Percentiles rank a stretch among this genome's conserved stretches.
phyloP scores from a whole-genome alignment of 2,329 filamentous ascomycete species.

The Botryotinia calthae region DNA sequence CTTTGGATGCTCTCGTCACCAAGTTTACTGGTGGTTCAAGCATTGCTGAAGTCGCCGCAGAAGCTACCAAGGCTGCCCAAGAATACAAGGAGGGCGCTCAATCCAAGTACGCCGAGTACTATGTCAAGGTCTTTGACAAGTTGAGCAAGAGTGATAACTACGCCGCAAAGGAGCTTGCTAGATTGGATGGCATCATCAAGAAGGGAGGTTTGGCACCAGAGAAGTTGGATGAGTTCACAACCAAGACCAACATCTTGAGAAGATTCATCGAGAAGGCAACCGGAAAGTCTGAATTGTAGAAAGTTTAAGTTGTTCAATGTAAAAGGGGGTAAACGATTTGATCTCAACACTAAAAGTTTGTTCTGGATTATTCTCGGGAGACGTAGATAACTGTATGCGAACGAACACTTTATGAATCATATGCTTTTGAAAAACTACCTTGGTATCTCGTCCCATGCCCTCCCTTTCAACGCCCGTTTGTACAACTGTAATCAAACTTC shows the following conservation, averaged over 20 bases:
- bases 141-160: constrained; percentile 73
- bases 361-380: background rate
- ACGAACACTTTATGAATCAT: constrained; percentile 7
- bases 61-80: constrained; percentile 70
- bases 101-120: constrained; percentile 88
- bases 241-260: constrained; percentile 82
- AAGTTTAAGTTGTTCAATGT: constrained; percentile 3
- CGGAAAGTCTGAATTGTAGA: constrained; percentile 56
- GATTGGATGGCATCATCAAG: constrained; percentile 74
- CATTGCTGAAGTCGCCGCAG: constrained; percentile 62
- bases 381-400: background rate
- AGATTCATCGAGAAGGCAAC: constrained; percentile 66
- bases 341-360: constrained; percentile 2
- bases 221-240: constrained; percentile 85
- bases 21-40: constrained; percentile 63
- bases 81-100: constrained; percentile 59
- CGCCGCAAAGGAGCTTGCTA: constrained; percentile 78
- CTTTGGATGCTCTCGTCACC: constrained; percentile 71
- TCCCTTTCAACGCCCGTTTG: constrained; percentile 12
- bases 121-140: constrained; percentile 88
- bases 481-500: constrained; percentile 1
- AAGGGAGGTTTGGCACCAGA: constrained; percentile 82
- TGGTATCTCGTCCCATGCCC: constrained; percentile 14
- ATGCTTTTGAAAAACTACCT: background rate
- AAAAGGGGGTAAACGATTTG: background rate